These are phyloP conservation scores for Podospora conica DNA, from an alignment of 495 filamentous ascomycete species.

Conservation along the genomic window DNA sequence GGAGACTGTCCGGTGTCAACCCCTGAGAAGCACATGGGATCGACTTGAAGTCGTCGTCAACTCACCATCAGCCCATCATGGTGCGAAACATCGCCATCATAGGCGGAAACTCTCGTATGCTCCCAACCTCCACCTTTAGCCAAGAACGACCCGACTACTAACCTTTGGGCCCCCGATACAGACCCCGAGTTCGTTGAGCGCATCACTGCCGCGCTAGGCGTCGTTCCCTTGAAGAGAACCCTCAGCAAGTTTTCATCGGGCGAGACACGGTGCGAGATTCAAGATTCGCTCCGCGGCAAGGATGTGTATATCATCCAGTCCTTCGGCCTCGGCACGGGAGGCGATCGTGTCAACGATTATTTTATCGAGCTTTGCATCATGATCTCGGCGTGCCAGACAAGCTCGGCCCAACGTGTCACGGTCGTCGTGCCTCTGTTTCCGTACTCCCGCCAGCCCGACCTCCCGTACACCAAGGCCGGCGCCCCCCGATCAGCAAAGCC, in stretches of 20 bases:
- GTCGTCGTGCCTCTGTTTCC: conserved; percentile 94
- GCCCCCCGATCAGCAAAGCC: conserved; percentile 58
- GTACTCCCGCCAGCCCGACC: conserved; percentile 88
- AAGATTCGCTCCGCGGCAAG: conserved; percentile 93
- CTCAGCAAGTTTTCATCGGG: conserved; percentile 92
- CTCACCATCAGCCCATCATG: conserved; percentile 48
- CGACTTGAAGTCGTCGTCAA: neutral
- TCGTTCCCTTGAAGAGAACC: conserved; percentile 75
- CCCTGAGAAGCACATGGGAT: neutral
- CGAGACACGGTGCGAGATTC: conserved; percentile 89
- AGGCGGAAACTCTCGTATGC: conserved; percentile 69
- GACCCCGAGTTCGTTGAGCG: conserved; percentile 77
- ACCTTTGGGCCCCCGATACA: neutral
- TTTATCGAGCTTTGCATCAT: conserved; percentile 94
- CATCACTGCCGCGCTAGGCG: conserved; percentile 81
- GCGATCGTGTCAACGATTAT: conserved; percentile 71
- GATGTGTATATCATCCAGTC: conserved; percentile 98
- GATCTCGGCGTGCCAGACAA: conserved; percentile 96
- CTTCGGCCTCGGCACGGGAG: conserved; percentile 45
- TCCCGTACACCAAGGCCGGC: conserved; percentile 93
- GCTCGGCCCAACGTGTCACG: conserved; percentile 84
- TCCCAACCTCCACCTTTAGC: neutral
- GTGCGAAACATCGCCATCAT: conserved; percentile 96
- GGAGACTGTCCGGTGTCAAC: neutral
- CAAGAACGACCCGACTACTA: neutral